Evolutionary conservation across 768 basidiomycete species (phyloP), one percentile per base, ranked within the genome.

Genomic region (Termitomyces sp.): DNA sequence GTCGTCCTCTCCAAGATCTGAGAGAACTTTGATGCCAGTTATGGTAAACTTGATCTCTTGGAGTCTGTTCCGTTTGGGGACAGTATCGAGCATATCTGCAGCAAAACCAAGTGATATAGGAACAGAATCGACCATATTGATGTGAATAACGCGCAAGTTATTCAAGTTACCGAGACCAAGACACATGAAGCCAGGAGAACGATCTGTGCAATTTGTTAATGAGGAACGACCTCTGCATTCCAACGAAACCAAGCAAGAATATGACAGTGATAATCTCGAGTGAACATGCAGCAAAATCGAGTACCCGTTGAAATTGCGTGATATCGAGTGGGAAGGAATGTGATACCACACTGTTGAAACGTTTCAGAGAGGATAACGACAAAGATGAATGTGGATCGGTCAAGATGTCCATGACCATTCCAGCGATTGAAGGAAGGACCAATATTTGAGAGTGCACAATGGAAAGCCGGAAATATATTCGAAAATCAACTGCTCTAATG

Each of bases 361-460:
- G 46, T 41, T 31, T 53, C 16, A 59, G 47, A n/a, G 40, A 53
- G 19, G 58, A 49, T 29, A 54, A 19, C 3, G 40, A 54, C 41
- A 59, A 19, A 1, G 16, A 50, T n/a, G 58, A 54, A 11, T n/a
- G 35, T 34, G 46, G 21, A 35, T 50, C 17, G 7, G 2, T 34
- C 21, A 59, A 32, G 31, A 9, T 35, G 10, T 29, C 25, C 4
- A 49, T 35, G 21, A 54, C 31, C 12, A 11, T 10, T 19, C 40
- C 37, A 31, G 16, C 25, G 16, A 4, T 31, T 3, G 8, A 4
- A 47, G 29, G 17, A 17, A 12, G 23, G 21, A 8, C 49, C 52
- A 58, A 25, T 44, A 19, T 11, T 16, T 49, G 21, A 58, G 46
- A 21, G 19, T 17, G 14, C 31, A 23, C 31, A 49, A 47, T 34